Evolutionary conservation across 192 early-diverging fungal species (phyloP), one percentile per base, ranked within the genome.

Genomic region (Phlyctochytrium bullatum): DNA sequence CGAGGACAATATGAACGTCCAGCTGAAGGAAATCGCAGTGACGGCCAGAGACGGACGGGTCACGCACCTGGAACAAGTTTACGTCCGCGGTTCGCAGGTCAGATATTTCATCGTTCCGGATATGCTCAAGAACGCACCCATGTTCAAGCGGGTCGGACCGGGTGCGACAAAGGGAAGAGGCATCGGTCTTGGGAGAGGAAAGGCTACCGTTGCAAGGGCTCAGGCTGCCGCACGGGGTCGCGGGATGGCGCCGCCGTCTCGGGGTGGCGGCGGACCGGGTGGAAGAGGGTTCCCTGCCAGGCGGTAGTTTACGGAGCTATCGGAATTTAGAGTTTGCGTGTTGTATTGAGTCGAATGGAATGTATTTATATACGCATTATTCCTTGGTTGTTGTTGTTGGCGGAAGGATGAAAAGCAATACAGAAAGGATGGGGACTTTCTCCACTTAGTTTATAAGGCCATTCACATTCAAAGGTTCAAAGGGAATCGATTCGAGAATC

Each of bases 1-100:
- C 52, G 97, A 99, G 78, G 97, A 99, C 80, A 99, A 97, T 79
- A 99, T 99, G 97, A 99, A 99, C 70, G 89, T 97, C 36, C 97
- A 97, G 81, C 84, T 99, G 65, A 89, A 87, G 69, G 92, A 97
- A 64, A 94, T 99, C 62, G 92, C 90, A 30, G 92, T 94, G 40
- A 96, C 95, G 2, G 86, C 83, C 67, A 87, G 95, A 36, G 97
- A 99, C 72, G 97, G 97, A 24, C 88, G 90, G 56, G 86, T 91
- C 31, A 83, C 89, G 66, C 93, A 97, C 67, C 77, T 99, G 74
- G 93, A 97, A 73, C 95, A 96, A 76, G 93, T 97, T 35, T 99
- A 94, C 69, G 88, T 97, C 73, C 90, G 97, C 61, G 97, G 97
- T 10, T 73, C 73, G 3, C 76, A 80, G 69, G 67, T 95, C 68